Base-by-base conservation (phyloP, 768 basidiomycete genomes). In the Amanita thiersii region DNA sequence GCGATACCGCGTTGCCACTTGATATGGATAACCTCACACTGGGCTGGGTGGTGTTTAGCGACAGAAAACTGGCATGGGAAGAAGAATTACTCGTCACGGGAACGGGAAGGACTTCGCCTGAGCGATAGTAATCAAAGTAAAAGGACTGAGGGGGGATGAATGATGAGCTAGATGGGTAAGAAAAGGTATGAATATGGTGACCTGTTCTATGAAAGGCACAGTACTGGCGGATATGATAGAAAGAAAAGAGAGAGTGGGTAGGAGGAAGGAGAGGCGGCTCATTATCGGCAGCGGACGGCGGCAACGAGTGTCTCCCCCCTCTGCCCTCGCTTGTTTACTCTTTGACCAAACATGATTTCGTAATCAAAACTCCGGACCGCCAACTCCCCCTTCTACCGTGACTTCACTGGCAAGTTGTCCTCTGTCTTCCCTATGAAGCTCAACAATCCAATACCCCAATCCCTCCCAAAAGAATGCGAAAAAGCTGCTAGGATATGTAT, bases 401-500 rank as follows among this genome's bases (percentile, higher is more conserved):
- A 28, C 26, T 28, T 28, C 26, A 28, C 6, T 7, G 26, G 7
- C n/a, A n/a, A 7, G 26, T 28, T 11, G 14, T 9, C 30, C 34
- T 18, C 15, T 26, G n/a, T 26, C 3, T 25, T 33, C 18, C 21
- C 20, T 55, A 73, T 69, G 68, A 73, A 73, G 51, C 57, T 73
- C 44, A 66, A 63, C 45, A 71, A 55, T 46, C 73, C 73, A 12
- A 48, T 76, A 2, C 73, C 74, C 4, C 73, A 75, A 56, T 65
- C 74, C 3, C 65, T 94, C 26, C 76, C 78, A 9, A 91, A 86
- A 43, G 91, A 96, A 64, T 90, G 88, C 53, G 60, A 65, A 36
- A 96, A 94, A 59, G 90, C 90, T 18, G 78, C 86, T 6, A 88
- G 81, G 55, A 96, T 92, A 45, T 81, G 89, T 87, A 47, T 40